Evolutionary conservation across 2,329 filamentous ascomycete species (phyloP).

Genomic region (Xylariaceae sp.): DNA sequence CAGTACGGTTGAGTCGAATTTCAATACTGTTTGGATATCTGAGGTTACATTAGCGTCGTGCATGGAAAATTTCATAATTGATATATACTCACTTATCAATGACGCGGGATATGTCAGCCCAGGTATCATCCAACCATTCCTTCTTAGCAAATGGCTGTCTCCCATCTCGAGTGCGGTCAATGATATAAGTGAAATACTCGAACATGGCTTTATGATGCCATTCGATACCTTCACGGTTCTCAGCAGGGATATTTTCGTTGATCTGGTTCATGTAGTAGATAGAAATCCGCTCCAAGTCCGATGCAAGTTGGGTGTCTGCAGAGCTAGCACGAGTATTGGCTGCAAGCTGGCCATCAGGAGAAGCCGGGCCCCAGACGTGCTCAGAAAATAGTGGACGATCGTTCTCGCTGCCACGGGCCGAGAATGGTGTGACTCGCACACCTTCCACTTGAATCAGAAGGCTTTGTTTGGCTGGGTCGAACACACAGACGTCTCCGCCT

Average conservation of each 20-base stretch:
- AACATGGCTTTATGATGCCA: slow-evolving; percentile 15
- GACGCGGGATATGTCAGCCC: neutral
- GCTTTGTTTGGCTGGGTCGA: neutral
- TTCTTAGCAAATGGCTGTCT: slow-evolving; percentile 6
- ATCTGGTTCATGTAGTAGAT: neutral
- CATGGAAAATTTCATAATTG: neutral
- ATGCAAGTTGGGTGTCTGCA: neutral
- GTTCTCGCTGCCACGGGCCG: neutral
- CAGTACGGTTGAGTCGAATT: slow-evolving; percentile 35
- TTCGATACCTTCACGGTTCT: neutral
- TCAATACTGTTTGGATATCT: slow-evolving; percentile 29
- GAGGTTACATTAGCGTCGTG: neutral
- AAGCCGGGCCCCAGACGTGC: neutral
- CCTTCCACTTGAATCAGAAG: neutral
- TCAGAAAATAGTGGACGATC: neutral
- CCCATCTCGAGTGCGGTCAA: neutral
- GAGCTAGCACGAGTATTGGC: neutral
- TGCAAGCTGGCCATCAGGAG: neutral
- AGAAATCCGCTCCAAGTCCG: neutral
- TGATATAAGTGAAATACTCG: slow-evolving; percentile 11
- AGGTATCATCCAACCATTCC: slow-evolving; percentile 20
- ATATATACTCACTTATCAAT: neutral
- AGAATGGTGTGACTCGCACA: neutral
- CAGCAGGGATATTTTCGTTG: neutral
- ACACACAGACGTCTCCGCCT: neutral